Evolutionary conservation across 2,329 filamentous ascomycete genomes (phyloP), one percentile per base, ranked within the genome.

Genomic region (Pseudophaeomoniella oleicola): DNA sequence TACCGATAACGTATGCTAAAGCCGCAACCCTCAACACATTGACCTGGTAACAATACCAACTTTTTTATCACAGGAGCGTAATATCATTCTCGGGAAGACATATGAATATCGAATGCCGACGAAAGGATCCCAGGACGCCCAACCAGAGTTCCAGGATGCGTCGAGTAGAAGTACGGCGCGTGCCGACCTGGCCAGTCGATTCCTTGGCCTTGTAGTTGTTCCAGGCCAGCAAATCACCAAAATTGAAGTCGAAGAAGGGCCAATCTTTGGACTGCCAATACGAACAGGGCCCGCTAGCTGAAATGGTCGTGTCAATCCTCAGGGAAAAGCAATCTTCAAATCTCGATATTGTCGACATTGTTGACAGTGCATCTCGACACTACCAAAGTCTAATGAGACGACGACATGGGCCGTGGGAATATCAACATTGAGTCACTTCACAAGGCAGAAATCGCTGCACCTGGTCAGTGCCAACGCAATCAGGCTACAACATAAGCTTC

Each of bases 81-180:
- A 98, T 51, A 71, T 96, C 45, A 84, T 98, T 36, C 74, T 98
- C 36, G 71, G 80, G 22, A 71, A 81, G 46, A 83, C 88, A 0
- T 81, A 90, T 58, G 90, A 98, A 59, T 96, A 94, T 59, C 81
- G 88, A 2, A 71, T 75, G 39, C 86, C 86, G 2, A 71, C 75
- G 2, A 54, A 60, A 13, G 60, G 67, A 9, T 60, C 62, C 2
- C 57, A 66, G 19, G 54, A 49, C 39, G 51, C 68, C 41, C 57
- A 55, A 15, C 57, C 55, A 15, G 64, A 58, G 11, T 47, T 46
- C 30, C 44, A 50, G 40, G 47, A 43, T 30, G 42, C 48, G 42
- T 42, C 50, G 39, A 32, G 52, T 52, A 42, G 52, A 53, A 38
- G 60, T 49, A 53, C 59, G 37, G 52, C 80, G 38, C 72, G 69